Conservation (phyloP, 148 eudicot species). For the Amaranthus cruentus region DNA sequence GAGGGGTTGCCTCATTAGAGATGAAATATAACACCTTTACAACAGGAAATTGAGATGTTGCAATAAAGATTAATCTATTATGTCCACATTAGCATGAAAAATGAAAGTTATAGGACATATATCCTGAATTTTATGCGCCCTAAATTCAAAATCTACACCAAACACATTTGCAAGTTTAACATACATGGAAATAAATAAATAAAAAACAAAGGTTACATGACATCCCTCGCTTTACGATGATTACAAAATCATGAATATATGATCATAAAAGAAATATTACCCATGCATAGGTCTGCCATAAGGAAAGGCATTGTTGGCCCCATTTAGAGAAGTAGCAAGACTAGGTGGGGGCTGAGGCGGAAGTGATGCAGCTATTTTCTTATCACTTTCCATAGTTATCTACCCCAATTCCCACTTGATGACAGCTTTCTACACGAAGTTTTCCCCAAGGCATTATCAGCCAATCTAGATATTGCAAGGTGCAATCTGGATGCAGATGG, state of each 20-base stretch:
- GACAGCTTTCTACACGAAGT: conserved; percentile 38
- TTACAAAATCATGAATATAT: conserved; percentile 3
- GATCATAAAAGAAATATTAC: conserved; percentile 32
- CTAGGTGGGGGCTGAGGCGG: conserved; percentile 22
- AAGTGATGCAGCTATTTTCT: conserved; percentile 34
- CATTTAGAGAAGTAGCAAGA: conserved; percentile 31
- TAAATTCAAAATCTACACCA: too few relatives aligned
- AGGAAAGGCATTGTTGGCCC: conserved; percentile 36
- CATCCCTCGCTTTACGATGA: background rate
- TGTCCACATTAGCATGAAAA: too few relatives aligned
- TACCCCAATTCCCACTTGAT: conserved; percentile 45
- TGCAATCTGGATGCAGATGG: conserved; percentile 19
- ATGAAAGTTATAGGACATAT: background rate
- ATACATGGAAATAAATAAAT: background rate
- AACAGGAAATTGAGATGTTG: too few relatives aligned
- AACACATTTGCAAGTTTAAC: background rate
- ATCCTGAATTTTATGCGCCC: background rate
- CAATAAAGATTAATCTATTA: too few relatives aligned
- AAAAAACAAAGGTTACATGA: background rate
- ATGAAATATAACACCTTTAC: too few relatives aligned
- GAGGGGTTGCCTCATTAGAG: too few relatives aligned
- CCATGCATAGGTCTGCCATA: conserved; percentile 60
- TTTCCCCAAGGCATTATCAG: conserved; percentile 70
- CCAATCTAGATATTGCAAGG: conserved; percentile 32
- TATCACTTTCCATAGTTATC: conserved; percentile 56